Evolutionary conservation across 2,329 filamentous ascomycete genomes (phyloP).

Genomic region (Diaporthe citri): DNA sequence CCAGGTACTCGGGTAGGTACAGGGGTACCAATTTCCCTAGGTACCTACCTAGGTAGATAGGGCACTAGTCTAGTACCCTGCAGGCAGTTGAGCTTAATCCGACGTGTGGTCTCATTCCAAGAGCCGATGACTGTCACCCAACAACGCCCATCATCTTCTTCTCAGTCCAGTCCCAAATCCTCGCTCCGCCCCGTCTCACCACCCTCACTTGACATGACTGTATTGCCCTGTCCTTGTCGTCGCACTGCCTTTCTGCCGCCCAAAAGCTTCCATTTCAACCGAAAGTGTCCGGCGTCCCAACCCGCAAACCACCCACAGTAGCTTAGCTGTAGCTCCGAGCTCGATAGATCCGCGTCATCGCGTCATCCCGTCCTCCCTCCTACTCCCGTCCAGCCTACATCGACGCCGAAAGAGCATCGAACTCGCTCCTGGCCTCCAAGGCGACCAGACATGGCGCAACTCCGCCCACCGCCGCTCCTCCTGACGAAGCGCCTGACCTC

Average conservation of each 20-base stretch:
- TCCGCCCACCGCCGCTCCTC: conserved; percentile 65
- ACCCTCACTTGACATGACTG: background rate
- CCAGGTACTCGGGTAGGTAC: background rate
- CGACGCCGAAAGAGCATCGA: background rate
- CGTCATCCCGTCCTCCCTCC: background rate
- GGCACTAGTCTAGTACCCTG: conserved; percentile 6
- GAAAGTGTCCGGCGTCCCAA: background rate
- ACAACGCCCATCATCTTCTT: background rate
- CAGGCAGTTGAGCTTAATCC: conserved; percentile 22
- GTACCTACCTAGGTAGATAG: background rate
- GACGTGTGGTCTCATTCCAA: conserved; percentile 7
- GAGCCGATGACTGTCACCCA: conserved; percentile 16
- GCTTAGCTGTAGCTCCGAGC: background rate
- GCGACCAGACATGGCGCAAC: conserved; percentile 32
- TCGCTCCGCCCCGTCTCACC: background rate
- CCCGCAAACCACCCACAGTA: background rate
- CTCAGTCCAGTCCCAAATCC: background rate
- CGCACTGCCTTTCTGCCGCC: too few relatives aligned
- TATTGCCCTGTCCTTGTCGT: background rate
- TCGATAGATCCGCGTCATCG: background rate
- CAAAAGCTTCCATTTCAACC: background rate
- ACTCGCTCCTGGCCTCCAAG: background rate
- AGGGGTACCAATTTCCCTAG: background rate
- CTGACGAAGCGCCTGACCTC: conserved; percentile 74
- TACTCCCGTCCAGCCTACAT: background rate